Percentiles rank a stretch among this genome's conserved stretches.
These are phyloP conservation scores for Marasmius fiardii DNA, from an alignment of 1,284 basidiomycete species.

Conservation along the genomic window DNA sequence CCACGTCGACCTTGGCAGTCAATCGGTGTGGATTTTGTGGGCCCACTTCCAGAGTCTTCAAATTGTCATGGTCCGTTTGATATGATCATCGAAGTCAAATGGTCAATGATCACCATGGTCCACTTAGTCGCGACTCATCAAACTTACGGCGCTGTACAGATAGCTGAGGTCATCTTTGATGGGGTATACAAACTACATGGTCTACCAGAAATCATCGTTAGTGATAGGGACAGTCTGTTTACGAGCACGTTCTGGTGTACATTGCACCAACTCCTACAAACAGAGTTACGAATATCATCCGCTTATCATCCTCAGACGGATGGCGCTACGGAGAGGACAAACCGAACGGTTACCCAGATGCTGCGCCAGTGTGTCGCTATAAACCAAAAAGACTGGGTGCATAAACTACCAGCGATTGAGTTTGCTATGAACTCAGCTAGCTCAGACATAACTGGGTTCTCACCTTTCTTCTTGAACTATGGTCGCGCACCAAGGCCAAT, in stretches of 20 bases:
- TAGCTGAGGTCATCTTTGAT: constrained; percentile 21
- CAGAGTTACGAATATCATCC: not conserved
- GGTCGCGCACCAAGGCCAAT: constrained; percentile 24
- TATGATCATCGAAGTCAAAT: constrained; percentile 25
- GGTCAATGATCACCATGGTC: constrained; percentile 30
- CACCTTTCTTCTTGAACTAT: constrained; percentile 32
- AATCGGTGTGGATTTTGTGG: constrained; percentile 34
- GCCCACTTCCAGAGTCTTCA: constrained; percentile 28
- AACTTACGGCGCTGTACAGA: constrained; percentile 15
- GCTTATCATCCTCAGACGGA: constrained; percentile 10
- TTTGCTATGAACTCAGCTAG: constrained; percentile 19
- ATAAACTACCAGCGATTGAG: constrained; percentile 19
- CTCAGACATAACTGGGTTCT: constrained; percentile 25
- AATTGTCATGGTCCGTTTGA: constrained; percentile 25
- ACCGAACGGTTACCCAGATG: not conserved
- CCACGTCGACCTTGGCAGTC: constrained; percentile 24
- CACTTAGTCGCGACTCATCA: constrained; percentile 24
- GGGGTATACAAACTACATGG: constrained; percentile 17
- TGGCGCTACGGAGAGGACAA: constrained; percentile 16
- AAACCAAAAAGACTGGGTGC: constrained; percentile 18
- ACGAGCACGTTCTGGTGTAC: not conserved
- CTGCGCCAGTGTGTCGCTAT: constrained; percentile 9
- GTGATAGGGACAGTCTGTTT: not conserved
- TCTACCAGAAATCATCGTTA: not conserved
- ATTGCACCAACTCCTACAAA: not conserved